phyloP scores from a whole-genome alignment of 805 yeast genomes.

The Myxozyma geophila region DNA sequence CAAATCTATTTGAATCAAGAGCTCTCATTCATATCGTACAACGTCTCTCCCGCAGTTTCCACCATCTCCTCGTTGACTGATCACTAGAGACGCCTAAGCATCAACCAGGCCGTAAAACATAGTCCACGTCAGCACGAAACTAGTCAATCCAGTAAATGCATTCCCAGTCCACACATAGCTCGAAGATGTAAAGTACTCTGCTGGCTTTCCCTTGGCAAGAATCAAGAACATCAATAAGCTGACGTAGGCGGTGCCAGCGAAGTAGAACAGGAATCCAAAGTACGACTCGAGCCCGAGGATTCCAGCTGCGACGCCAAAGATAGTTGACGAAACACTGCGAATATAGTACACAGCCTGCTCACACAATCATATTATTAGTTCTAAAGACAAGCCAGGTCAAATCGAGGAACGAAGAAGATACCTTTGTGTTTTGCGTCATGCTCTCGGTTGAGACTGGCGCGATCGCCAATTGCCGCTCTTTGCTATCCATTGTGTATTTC shows the following conservation, averaged over 20 bases:
- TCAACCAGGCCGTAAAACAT: slow-evolving; percentile 44
- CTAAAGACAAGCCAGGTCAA: neutral
- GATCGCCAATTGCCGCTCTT: slow-evolving; percentile 23
- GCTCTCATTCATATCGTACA: slow-evolving; percentile 6
- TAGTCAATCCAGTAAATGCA: slow-evolving; percentile 54
- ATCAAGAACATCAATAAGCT: slow-evolving; percentile 38
- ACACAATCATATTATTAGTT: neutral
- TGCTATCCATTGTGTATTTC: slow-evolving; percentile 23
- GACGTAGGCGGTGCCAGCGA: slow-evolving; percentile 29
- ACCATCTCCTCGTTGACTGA: neutral
- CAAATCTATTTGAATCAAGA: neutral
- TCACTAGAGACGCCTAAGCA: slow-evolving; percentile 14
- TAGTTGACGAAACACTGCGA: slow-evolving; percentile 33
- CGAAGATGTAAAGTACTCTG: slow-evolving; percentile 50
- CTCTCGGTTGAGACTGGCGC: slow-evolving; percentile 32
- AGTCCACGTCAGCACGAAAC: slow-evolving; percentile 65
- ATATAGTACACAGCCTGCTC: slow-evolving; percentile 29
- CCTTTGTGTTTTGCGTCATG: slow-evolving; percentile 28
- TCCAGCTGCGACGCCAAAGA: slow-evolving; percentile 37
- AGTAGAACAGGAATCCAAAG: slow-evolving; percentile 37
- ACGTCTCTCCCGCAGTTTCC: neutral
- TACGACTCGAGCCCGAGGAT: slow-evolving; percentile 36
- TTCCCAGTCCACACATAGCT: slow-evolving; percentile 52
- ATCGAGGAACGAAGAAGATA: neutral
- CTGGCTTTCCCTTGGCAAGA: slow-evolving; percentile 47